Base-by-base conservation (phyloP, 2,329 filamentous ascomycete species). In the Pseudogymnoascus sp. region DNA sequence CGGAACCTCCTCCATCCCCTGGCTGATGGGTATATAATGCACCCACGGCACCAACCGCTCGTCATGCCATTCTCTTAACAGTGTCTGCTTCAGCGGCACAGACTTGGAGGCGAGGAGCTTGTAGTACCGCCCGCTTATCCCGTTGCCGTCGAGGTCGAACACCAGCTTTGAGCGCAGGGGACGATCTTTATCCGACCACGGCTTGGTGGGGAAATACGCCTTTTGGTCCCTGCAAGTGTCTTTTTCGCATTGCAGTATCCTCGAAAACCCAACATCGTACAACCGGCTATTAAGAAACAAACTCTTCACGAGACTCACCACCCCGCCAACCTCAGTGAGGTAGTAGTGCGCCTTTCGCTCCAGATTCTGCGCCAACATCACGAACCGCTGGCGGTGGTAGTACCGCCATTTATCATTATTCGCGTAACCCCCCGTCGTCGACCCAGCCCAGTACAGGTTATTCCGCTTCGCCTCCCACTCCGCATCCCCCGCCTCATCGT, bases 41-140 rank as follows among this genome's bases (percentile, higher is more conserved):
- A 84, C 83, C 89, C 89, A 92, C 0, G 88, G 80, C 1, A 89
- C 76, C 2, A 92, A 77, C 1, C 89, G 80, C 59, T 80, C 80
- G 71, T 91, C 89, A 70, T 91, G 88, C 89, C 89, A 92, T 72
- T 92, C 89, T 10, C 82, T 80, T 75, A 85, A 92, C 28, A 92
- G 75, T 0, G 88, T 90, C 2, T 87, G 83, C 76, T 92, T 92
- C 75, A 92, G 82, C 0, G 87, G 87, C 8, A 91, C 73, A 3
- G 82, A 85, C 0, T 83, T 87, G 18, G 83, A 88, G 21, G 81
- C 78, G 44, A 92, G 75, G 72, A 91, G 90, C 0, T 80, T 82
- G 2, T 85, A 78, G 67, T 86, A 89, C 1, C 86, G 82, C 1
- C 85, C 86, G 38, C 81, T 85, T 69, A 87, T 87, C 5, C 80